phyloP scores from a whole-genome alignment of 805 yeast species.

The Debaryomyces prosopidis region DNA sequence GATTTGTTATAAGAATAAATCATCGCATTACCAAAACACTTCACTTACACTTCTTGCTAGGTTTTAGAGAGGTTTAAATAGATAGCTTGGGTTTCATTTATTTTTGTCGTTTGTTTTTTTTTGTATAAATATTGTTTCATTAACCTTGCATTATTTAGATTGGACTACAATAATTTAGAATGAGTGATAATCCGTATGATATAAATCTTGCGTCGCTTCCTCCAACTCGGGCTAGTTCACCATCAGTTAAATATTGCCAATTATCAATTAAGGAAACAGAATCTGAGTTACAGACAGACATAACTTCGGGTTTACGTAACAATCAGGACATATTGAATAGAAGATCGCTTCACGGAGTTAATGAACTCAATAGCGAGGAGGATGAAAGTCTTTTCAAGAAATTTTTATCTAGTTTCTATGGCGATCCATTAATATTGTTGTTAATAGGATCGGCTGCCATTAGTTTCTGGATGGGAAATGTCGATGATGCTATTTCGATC shows the following conservation, averaged over 20 bases:
- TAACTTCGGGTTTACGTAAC: slow-evolving; percentile 59
- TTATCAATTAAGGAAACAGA: slow-evolving; percentile 67
- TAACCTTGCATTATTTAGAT: background rate
- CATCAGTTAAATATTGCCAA: slow-evolving; percentile 66
- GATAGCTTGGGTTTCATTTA: background rate
- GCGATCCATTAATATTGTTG: slow-evolving; percentile 86
- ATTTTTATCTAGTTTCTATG: slow-evolving; percentile 78
- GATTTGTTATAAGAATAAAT: no score
- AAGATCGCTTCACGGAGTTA: slow-evolving; percentile 73
- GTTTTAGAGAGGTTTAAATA: background rate
- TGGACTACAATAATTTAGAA: slow-evolving; percentile 8
- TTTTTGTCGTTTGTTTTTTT: background rate
- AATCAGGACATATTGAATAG: slow-evolving; percentile 72
- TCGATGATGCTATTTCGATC: slow-evolving; percentile 93
- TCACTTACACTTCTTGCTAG: no score
- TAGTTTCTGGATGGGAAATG: slow-evolving; percentile 91
- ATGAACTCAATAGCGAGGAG: slow-evolving; percentile 76
- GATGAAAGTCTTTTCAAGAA: slow-evolving; percentile 72
- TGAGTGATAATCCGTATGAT: slow-evolving; percentile 45
- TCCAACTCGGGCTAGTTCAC: slow-evolving; percentile 34
- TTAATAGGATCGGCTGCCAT: slow-evolving; percentile 87
- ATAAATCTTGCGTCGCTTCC: slow-evolving; percentile 16
- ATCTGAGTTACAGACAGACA: slow-evolving; percentile 61
- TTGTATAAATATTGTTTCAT: background rate
- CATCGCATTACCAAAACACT: no score